Base-by-base conservation (phyloP, 2,329 filamentous ascomycete species). In the Immersiporthe knoxdaviesiana region DNA sequence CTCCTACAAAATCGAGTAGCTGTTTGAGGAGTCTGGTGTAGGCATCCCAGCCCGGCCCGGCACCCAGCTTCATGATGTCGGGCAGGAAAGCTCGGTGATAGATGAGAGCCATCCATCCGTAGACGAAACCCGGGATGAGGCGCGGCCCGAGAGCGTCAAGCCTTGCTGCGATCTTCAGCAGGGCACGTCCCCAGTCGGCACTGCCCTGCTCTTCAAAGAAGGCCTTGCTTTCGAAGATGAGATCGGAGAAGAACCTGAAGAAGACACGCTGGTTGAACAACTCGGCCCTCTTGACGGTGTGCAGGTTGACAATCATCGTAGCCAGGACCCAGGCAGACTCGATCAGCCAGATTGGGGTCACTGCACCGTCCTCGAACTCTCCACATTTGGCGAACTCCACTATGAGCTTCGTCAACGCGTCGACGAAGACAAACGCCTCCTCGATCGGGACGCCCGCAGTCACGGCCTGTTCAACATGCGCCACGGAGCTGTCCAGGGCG, bases 231-330 rank as follows among this genome's bases (percentile, higher is more conserved):
- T 96, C 91, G 78, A 92, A 92, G 5, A 99, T 85, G 62, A 97
- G 85, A 75, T 91, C 83, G 0, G 93, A 95, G 77, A 97, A 91
- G 56, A 99, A 85, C 60, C 95, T 90, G 86, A 94, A 96, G 84
- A 97, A 98, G 39, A 97, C 90, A 71, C 93, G 90, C 76, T 95
- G 92, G 75, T 93, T 95, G 82, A 97, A 94, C 52, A 85, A 87
- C 66, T 97, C 94, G 4, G 90, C 91, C 60, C 91, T 89, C 79
- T 90, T 92, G 68, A 92, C 86, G 75, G 97, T 91, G 77, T 98
- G 93, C 74, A 96, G 90, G 78, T 92, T 95, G 70, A 97, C 85
- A 3, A 97, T 87, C 68, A 99, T 81, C 3, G 93, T 87, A 44
- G 93, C 83, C n/a, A 97, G 81, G 8, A 91, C 89, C 54, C 97